A percentile compares a stretch with the other conserved stretches of the same genome.
These are phyloP conservation scores for Xylaria palmicola DNA, from an alignment of 495 filamentous ascomycete genomes.

Conservation along the genomic window DNA sequence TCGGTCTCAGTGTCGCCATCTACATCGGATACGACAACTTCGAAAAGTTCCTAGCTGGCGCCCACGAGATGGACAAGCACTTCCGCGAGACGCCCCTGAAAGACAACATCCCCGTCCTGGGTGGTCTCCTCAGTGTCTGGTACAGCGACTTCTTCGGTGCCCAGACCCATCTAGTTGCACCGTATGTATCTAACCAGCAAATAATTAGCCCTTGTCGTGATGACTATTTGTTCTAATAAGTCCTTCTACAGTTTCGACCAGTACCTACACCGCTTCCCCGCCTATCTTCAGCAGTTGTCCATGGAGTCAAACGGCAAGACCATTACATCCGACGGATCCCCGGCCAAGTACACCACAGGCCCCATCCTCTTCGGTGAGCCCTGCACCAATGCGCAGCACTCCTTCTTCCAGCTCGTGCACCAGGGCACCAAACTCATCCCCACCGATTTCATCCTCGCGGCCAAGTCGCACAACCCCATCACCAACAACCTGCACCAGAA, in stretches of 20 bases:
- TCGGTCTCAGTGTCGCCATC: conserved; percentile 88
- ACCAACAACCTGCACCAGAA: conserved; percentile 91
- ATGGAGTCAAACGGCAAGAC: conserved; percentile 99
- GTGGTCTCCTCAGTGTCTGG: conserved; percentile 92
- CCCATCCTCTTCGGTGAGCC: conserved; percentile 96
- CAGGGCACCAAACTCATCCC: conserved; percentile 99
- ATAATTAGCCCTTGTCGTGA: background rate
- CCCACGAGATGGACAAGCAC: conserved; percentile 97
- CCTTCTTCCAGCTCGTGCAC: conserved; percentile 98
- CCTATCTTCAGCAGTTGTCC: conserved; percentile 96
- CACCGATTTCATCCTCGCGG: conserved; percentile 94
- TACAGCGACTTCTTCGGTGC: conserved; percentile 98
- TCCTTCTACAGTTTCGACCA: conserved; percentile 73
- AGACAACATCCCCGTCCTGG: conserved; percentile 91
- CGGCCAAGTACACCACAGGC: conserved; percentile 94
- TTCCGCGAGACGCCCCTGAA: conserved; percentile 88
- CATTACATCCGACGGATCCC: conserved; percentile 83
- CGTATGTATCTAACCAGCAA: conserved; percentile 48
- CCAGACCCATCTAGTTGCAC: conserved; percentile 94
- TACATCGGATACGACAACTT: conserved; percentile 98
- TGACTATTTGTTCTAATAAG: conserved; percentile 17
- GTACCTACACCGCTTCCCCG: conserved; percentile 97
- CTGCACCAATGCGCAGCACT: conserved; percentile 98
- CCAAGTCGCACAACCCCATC: conserved; percentile 93
- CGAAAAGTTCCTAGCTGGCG: conserved; percentile 91